phyloP scores from a whole-genome alignment of 352 stramenopile species.

The Phytopythium oedochilum region DNA sequence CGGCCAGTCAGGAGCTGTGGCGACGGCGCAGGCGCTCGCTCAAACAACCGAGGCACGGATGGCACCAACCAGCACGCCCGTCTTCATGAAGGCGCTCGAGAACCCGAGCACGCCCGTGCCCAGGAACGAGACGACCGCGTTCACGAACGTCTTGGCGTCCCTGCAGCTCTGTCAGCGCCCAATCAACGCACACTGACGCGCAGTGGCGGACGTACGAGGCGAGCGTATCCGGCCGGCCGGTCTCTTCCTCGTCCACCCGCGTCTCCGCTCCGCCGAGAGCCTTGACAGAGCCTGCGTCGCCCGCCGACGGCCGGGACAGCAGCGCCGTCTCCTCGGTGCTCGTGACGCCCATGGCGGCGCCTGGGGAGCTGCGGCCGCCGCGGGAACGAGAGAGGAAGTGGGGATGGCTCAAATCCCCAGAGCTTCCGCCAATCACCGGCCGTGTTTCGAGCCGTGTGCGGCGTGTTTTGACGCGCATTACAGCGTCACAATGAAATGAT shows the following conservation, averaged over 20 bases:
- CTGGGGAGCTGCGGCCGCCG: neutral
- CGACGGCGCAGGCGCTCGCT: too few relatives aligned
- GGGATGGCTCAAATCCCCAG: neutral
- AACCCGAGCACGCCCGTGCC: conserved; percentile 88
- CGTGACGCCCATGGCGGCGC: neutral
- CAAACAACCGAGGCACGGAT: too few relatives aligned
- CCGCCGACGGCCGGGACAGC: neutral
- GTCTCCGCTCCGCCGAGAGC: neutral
- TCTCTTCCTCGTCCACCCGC: neutral
- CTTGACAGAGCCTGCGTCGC: neutral
- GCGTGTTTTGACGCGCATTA: neutral
- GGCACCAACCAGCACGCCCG: conserved; percentile 65
- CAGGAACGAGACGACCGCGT: conserved; percentile 89
- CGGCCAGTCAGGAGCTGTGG: neutral
- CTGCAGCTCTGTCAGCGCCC: conserved; percentile 6
- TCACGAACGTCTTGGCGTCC: conserved; percentile 60
- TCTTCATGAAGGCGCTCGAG: conserved; percentile 86
- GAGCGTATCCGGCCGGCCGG: neutral
- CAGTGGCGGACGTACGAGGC: neutral
- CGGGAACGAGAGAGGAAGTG: neutral
- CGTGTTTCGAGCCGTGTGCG: neutral
- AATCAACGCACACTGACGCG: neutral
- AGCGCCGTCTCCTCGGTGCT: neutral
- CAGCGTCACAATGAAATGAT: neutral
- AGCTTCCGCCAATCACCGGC: too few relatives aligned